Evolutionary conservation across 2,329 filamentous ascomycete species (phyloP).

Genomic region (Colletotrichum spaethianum): DNA sequence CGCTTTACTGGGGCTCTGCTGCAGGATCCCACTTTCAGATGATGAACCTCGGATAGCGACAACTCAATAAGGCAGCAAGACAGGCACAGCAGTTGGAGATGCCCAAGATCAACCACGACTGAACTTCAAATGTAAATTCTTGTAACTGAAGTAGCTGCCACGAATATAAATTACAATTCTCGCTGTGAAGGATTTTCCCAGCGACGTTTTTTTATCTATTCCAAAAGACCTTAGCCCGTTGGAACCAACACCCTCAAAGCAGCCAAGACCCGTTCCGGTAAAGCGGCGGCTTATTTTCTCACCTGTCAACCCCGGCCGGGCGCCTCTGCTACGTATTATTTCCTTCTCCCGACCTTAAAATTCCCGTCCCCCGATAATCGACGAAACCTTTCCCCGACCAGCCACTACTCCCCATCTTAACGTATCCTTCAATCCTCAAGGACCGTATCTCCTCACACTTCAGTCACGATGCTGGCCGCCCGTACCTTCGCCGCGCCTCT

Average conservation of each 20-base stretch:
- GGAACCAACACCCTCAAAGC: not conserved
- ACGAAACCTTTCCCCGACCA: constrained; percentile 18
- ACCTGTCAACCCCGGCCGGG: constrained; percentile 17
- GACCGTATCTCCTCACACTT: constrained; percentile 37
- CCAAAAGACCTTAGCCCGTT: not conserved
- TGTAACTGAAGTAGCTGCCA: not conserved
- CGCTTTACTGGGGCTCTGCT: constrained; percentile 7
- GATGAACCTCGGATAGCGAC: constrained; percentile 14
- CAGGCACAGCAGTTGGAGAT: not conserved
- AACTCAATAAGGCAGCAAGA: not conserved
- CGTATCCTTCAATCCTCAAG: constrained; percentile 43
- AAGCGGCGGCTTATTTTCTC: constrained; percentile 32
- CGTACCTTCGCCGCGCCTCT: constrained; percentile 83
- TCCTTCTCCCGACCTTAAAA: constrained; percentile 30
- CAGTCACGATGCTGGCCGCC: constrained; percentile 83
- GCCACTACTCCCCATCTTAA: constrained; percentile 41
- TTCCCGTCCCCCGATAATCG: constrained; percentile 33
- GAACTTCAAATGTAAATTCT: too few species aligned
- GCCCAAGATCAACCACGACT: not conserved
- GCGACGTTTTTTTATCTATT: not conserved
- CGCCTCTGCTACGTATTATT: not conserved
- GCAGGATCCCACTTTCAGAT: constrained; percentile 14
- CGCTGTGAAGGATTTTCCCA: too few species aligned
- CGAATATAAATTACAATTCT: not conserved
- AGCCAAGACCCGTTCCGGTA: constrained; percentile 26